Base-by-base conservation (phyloP, 305 asterid species). In the Solanum hybrid region DNA sequence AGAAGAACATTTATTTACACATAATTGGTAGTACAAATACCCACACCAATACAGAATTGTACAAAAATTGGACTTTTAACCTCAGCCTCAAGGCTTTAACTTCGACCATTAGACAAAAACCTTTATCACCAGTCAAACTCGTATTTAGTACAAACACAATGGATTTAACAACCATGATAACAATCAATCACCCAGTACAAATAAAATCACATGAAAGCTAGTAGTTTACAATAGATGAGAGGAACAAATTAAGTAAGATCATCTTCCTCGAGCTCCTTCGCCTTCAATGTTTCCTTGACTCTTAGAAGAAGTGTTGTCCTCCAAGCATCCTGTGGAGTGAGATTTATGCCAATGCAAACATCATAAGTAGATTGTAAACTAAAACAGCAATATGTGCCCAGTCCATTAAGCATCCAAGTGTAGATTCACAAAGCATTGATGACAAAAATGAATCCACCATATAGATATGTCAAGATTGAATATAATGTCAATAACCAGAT, bases 281-380 rank as follows among this genome's bases (percentile, higher is more conserved):
- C 98, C 93, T 96, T 97, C 94, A 97, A 33, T 6, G 97, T 95
- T 92, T 97, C 99, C 96, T 96, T 96, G 87, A 96, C 98, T 95
- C 99, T 95, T 93, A 97, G 92, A 24, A 97, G 93, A 78, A 97
- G 98, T 41, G 99, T 94, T 6, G 99, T 97, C 93, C 93, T 96
- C 99, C 98, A 97, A 41, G 98, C 94, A 94, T 97, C 99, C 99
- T 97, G 89, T 7, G 51, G 77, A 87, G 24, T 20, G 39, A 81
- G 86, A 86, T n/a, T 91, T 57, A 81, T 8, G 78, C 8, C 84
- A 22, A 87, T 10, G 20, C 70, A 85, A 11, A 90, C 79, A 32
- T 57, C 68, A 81, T 31, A 20, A 51, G 88, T 20, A 51, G 31
- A 51, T 57, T 84, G 31, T 57, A 85, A 32, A 51, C 7, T 37